Evolutionary conservation across 257 asterid genomes (phyloP).

Genomic region (Vinca minor): DNA sequence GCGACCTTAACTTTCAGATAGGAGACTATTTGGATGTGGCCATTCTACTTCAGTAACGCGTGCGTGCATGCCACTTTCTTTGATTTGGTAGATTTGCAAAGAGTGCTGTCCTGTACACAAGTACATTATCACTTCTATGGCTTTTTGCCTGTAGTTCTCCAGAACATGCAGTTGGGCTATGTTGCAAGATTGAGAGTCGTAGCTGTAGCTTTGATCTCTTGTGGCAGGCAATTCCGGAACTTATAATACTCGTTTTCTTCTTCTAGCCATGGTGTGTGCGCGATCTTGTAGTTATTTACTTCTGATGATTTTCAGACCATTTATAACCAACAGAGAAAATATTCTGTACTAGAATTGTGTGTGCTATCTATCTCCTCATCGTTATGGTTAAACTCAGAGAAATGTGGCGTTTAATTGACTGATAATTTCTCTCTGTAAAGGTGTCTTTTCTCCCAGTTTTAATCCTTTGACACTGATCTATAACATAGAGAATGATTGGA

Average conservation of each 20-base stretch:
- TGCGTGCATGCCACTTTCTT: not conserved
- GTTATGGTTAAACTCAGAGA: too few relatives aligned
- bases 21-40: slow-evolving; percentile 96
- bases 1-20: slow-evolving; percentile 75
- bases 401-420: too few relatives aligned
- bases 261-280: not conserved
- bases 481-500: too few relatives aligned
- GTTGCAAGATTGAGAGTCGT: not conserved
- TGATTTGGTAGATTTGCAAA: not conserved
- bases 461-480: too few relatives aligned
- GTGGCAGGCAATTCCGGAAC: not conserved
- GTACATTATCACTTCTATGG: not conserved
- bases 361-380: too few relatives aligned
- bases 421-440: too few relatives aligned
- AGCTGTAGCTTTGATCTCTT: not conserved
- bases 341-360: too few relatives aligned
- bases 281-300: not conserved
- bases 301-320: too few relatives aligned
- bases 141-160: not conserved
- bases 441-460: too few relatives aligned
- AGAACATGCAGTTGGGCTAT: not conserved
- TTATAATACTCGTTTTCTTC: not conserved
- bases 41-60: slow-evolving; percentile 39
- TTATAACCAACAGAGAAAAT: too few relatives aligned
- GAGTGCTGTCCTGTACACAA: too few relatives aligned